Conservation (phyloP, 164 flowering plant species). For the Berberis thunbergii region DNA sequence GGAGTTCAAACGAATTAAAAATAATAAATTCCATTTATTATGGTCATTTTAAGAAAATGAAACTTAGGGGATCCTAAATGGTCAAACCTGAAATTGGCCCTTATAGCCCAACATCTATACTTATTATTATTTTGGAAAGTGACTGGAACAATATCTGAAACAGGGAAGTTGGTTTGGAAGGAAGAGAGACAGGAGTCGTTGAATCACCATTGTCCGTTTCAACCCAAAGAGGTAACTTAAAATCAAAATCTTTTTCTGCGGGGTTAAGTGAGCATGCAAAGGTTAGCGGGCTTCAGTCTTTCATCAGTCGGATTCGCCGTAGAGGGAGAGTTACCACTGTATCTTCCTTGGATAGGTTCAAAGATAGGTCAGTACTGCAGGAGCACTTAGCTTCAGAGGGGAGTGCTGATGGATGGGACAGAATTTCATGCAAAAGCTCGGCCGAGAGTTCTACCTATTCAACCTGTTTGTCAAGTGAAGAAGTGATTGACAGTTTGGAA, state of each 20-base stretch:
- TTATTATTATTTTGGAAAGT: not conserved
- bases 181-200: conserved; percentile 6
- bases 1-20: too few relatives aligned
- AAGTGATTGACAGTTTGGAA: conserved; percentile 4
- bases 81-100: too few relatives aligned
- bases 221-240: conserved; percentile 10
- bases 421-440: conserved; percentile 12
- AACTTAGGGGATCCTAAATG: too few relatives aligned
- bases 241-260: conserved; percentile 16
- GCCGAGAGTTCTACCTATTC: conserved; percentile 16
- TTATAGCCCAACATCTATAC: too few relatives aligned
- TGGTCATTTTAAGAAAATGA: too few relatives aligned
- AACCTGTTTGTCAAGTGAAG: conserved; percentile 21
- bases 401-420: conserved; percentile 17
- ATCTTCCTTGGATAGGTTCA: conserved; percentile 14
- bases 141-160: conserved; percentile 1
- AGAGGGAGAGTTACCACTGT: conserved; percentile 1
- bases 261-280: conserved; percentile 4
- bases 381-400: conserved; percentile 14
- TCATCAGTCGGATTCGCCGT: conserved; percentile 19
- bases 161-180: conserved; percentile 34
- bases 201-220: conserved; percentile 19
- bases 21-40: too few relatives aligned
- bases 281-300: conserved; percentile 18
- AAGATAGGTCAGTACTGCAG: conserved; percentile 14